Base-by-base conservation (phyloP, 306 rosid species). In the Corylus heterophylla region DNA sequence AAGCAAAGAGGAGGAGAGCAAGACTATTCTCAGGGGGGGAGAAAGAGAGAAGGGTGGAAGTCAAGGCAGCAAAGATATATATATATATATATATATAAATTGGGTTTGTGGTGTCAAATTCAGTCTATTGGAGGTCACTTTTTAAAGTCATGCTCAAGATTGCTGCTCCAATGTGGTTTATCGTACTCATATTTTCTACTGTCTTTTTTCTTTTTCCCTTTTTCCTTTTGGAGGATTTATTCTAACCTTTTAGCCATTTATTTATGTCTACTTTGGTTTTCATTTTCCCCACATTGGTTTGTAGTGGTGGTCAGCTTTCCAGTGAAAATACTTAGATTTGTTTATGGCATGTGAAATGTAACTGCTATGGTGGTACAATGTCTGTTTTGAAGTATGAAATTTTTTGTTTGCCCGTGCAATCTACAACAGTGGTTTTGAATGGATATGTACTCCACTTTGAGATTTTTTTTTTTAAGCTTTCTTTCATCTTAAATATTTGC, bases 371-470 rank as follows among this genome's bases (percentile, higher is more conserved):
- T 18, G 12, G 72, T 29, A 27, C 25, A 29, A 18, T n/a, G 47
- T 29, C 16, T 44, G 71, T 62, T 67, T 39, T 17, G 71, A 39
- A 67, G 13, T 17, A 18, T 67, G 71, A 18, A 31, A 39, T 8
- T 7, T 20, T 67, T 37, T 39, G 18, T 48, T 5, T 67, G 29
- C 29, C 44, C 29, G 20, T 67, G 50, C 49, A 67, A 67, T 68
- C 75, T 83, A 22, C 18, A 49, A 52, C 37, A 70, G 59, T 75
- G 71, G 0, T 71, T 75, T 25, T 71, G 49, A 73, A 29, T n/a
- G 54, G 64, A 48, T 77, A 42, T 42, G 50, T 7, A 48, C 50
- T 75, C 68, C 49, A 68, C 58, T 69, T 39, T 5, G 64, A 22
- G 64, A 22, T 22, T 22, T 18, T 2, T 18, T 18, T 48, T 27